phyloP scores from a whole-genome alignment of 495 filamentous ascomycete species.

The Podospora didyma region DNA sequence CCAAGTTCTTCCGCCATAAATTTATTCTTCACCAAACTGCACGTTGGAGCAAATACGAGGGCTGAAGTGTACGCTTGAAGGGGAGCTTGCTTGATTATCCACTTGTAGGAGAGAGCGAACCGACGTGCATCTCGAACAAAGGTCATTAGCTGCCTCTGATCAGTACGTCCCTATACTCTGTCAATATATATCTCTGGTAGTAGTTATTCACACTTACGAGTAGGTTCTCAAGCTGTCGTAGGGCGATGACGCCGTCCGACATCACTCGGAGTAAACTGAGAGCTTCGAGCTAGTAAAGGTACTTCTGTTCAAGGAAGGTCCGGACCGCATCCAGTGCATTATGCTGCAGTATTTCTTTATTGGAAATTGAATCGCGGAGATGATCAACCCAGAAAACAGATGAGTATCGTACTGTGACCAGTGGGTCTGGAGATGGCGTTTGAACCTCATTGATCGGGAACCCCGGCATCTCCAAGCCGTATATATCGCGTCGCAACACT shows the following conservation, averaged over 20 bases:
- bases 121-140: conserved; percentile 18
- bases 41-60: conserved; percentile 3
- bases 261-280: conserved; percentile 5
- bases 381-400: not conserved
- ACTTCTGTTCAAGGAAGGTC: conserved; percentile 2
- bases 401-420: not conserved
- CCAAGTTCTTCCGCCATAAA: not conserved
- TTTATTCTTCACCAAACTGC: conserved; percentile 1
- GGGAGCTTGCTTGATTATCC: conserved; percentile 22
- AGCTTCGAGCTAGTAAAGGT: not conserved
- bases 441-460: not conserved
- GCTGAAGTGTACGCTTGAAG: conserved; percentile 12
- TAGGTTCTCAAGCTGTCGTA: conserved; percentile 15
- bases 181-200: not conserved
- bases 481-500: not conserved
- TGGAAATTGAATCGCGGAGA: not conserved
- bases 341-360: not conserved
- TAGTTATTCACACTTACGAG: conserved; percentile 15
- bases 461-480: not conserved
- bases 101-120: conserved; percentile 25
- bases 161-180: not conserved
- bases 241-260: conserved; percentile 19
- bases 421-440: not conserved
- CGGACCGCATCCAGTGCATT: not conserved
- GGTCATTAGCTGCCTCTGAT: not conserved